phyloP scores from a whole-genome alignment of 257 asterid genomes.

The Leonotis leonurus region DNA sequence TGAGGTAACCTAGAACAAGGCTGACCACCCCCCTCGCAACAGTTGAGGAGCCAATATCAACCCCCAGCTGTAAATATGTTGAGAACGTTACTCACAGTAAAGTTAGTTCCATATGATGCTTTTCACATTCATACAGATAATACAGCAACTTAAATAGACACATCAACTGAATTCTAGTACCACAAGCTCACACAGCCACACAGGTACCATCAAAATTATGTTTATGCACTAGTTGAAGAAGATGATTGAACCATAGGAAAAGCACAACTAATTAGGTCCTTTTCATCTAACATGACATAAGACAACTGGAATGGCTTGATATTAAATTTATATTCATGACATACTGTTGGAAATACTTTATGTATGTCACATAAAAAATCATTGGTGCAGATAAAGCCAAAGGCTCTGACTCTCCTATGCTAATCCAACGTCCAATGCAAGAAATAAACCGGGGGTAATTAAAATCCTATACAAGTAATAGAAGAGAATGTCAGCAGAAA shows the following conservation, averaged over 20 bases:
- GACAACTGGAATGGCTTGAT: not conserved
- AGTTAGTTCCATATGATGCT: not conserved
- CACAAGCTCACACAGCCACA: not conserved
- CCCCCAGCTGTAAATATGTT: conserved; percentile 45
- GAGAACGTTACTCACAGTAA: not conserved
- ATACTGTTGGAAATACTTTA: not conserved
- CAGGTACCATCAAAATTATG: not conserved
- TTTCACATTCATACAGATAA: not conserved
- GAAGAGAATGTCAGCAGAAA: not conserved
- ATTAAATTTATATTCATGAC: not conserved
- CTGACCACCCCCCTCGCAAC: conserved; percentile 88
- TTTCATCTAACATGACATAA: not conserved
- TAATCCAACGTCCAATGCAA: not conserved
- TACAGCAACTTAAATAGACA: not conserved
- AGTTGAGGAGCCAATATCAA: conserved; percentile 84
- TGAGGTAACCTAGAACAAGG: conserved; percentile 79
- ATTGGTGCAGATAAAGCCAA: no score
- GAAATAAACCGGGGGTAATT: not conserved
- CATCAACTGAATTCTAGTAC: not conserved
- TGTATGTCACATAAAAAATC: no score
- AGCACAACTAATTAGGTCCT: not conserved
- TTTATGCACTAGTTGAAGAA: not conserved
- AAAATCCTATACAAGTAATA: not conserved
- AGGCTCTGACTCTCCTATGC: not conserved
- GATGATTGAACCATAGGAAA: not conserved